A percentile compares a stretch with the other conserved stretches of the same genome.
Conservation (phyloP, 305 asterid genomes). For the Andrographis paniculata region DNA sequence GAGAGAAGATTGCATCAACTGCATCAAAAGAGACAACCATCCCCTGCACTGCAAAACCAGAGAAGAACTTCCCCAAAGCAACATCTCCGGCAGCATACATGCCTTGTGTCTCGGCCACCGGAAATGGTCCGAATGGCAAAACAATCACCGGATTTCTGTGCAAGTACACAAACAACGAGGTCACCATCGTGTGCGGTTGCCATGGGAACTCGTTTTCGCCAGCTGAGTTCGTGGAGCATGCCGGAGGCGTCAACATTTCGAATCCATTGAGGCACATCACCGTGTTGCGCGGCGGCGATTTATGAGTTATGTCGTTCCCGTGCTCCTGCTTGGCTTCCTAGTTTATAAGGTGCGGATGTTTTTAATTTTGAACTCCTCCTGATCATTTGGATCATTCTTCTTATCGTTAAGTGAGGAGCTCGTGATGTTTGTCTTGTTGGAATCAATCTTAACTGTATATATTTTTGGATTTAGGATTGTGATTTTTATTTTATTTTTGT, state of each 20-base stretch:
- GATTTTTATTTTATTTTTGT: too few species aligned
- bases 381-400: too few species aligned
- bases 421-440: too few species aligned
- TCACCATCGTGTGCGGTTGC: conserved; percentile 60
- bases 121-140: conserved; percentile 60
- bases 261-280: conserved; percentile 62
- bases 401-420: too few species aligned
- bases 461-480: too few species aligned
- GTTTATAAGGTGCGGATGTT: too few species aligned
- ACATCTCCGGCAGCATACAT: conserved; percentile 16
- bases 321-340: too few species aligned
- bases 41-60: conserved; percentile 8
- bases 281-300: conserved; percentile 4
- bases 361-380: too few species aligned
- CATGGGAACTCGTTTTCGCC: conserved; percentile 61
- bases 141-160: conserved; percentile 50
- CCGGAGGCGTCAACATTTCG: conserved; percentile 43
- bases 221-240: conserved; percentile 68
- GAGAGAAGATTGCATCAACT: not conserved
- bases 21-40: conserved; percentile 7
- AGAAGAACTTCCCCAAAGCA: not conserved
- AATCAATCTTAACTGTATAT: too few species aligned
- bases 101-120: conserved; percentile 65
- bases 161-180: conserved; percentile 41
- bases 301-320: not conserved